A percentile compares a stretch with the other conserved stretches of the same genome.
These are phyloP conservation scores for Pelargonium fulgidum DNA, from an alignment of 441 rosid genomes.

Conservation along the genomic window DNA sequence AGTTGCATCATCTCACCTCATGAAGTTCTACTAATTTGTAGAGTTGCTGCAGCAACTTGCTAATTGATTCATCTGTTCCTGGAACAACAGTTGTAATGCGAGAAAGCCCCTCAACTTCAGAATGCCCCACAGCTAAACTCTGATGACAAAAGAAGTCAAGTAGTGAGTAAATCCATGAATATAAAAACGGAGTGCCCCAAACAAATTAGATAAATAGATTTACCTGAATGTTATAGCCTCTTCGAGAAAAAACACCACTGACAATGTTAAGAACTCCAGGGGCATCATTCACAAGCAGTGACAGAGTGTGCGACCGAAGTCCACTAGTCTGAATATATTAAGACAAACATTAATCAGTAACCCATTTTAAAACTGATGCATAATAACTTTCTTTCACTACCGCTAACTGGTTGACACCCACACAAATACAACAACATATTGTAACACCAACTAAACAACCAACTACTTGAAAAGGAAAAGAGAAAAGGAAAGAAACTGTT, in stretches of 20 bases:
- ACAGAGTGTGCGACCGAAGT: slow-evolving; percentile 73
- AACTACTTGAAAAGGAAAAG: too few relatives aligned
- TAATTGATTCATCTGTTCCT: slow-evolving; percentile 76
- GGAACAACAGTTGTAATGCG: slow-evolving; percentile 86
- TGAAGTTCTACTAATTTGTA: slow-evolving; percentile 66
- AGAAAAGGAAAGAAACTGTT: too few relatives aligned
- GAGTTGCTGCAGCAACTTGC: slow-evolving; percentile 80
- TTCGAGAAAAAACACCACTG: slow-evolving; percentile 76
- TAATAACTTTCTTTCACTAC: background rate
- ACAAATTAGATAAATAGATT: slow-evolving; percentile 13
- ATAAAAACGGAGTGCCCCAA: background rate
- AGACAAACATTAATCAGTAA: slow-evolving; percentile 9
- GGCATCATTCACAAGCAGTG: slow-evolving; percentile 63
- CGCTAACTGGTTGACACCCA: too few relatives aligned
- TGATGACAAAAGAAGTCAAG: slow-evolving; percentile 27
- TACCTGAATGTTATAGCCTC: slow-evolving; percentile 91
- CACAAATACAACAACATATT: too few relatives aligned
- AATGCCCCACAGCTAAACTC: slow-evolving; percentile 92
- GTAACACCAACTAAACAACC: too few relatives aligned
- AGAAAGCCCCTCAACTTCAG: slow-evolving; percentile 72
- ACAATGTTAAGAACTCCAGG: slow-evolving; percentile 85
- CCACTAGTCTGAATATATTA: slow-evolving; percentile 61
- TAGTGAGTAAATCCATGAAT: slow-evolving; percentile 9
- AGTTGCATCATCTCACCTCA: slow-evolving; percentile 43
- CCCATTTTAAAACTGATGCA: background rate